Evolutionary conservation across 352 stramenopile genomes (phyloP).

Genomic region (Globisporangium sylvaticum): DNA sequence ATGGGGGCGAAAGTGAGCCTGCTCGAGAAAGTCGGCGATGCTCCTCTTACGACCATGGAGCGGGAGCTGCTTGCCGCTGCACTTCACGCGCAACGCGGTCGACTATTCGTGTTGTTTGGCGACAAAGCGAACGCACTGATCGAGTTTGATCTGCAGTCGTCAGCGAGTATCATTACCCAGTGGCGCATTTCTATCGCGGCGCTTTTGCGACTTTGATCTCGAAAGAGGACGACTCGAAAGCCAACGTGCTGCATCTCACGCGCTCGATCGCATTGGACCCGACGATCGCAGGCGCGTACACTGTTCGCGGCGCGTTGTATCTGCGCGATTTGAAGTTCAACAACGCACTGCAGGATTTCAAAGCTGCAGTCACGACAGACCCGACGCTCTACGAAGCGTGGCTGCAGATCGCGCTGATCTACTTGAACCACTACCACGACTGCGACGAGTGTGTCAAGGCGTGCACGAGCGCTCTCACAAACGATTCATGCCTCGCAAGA

Average conservation of each 20-base stretch:
- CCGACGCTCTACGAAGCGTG: slow-evolving; percentile 74
- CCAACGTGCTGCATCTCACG: slow-evolving; percentile 54
- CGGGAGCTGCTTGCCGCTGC: slow-evolving; percentile 50
- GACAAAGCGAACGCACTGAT: slow-evolving; percentile 39
- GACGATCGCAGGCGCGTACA: slow-evolving; percentile 72
- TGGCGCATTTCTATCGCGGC: slow-evolving; percentile 75
- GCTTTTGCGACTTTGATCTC: slow-evolving; percentile 50
- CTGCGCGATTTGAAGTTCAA: slow-evolving; percentile 72
- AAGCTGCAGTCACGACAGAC: slow-evolving; percentile 65
- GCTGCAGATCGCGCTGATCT: slow-evolving; percentile 79
- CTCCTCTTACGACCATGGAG: slow-evolving; percentile 25
- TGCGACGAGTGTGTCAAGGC: slow-evolving; percentile 58
- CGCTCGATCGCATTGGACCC: slow-evolving; percentile 64
- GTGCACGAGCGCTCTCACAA: slow-evolving; percentile 56
- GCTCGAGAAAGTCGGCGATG: slow-evolving; percentile 7
- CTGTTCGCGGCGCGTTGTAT: slow-evolving; percentile 62
- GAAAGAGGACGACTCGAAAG: slow-evolving; percentile 26
- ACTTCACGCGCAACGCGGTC: slow-evolving; percentile 59
- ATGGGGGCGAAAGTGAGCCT: not conserved
- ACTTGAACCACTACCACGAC: slow-evolving; percentile 80
- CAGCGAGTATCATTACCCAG: slow-evolving; percentile 76
- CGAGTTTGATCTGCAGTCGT: slow-evolving; percentile 71
- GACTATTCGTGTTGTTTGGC: slow-evolving; percentile 55
- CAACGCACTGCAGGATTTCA: slow-evolving; percentile 77
- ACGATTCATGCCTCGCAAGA: slow-evolving; percentile 54